These are phyloP conservation scores for Myriosclerotinia duriaeana DNA, from an alignment of 2,329 filamentous ascomycete genomes.

Conservation along the genomic window DNA sequence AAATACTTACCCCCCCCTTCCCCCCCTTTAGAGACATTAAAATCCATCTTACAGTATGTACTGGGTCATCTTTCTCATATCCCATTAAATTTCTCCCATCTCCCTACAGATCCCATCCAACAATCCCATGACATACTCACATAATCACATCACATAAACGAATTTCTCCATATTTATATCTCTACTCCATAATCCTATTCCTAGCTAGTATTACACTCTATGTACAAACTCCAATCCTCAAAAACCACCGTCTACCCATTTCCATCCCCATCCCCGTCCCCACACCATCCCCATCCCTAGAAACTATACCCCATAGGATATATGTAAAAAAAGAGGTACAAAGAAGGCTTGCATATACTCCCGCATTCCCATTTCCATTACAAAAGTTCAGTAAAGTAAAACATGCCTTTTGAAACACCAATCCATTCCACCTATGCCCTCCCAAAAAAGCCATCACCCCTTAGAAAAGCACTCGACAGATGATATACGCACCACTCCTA, in stretches of 20 bases:
- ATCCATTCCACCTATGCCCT: not conserved
- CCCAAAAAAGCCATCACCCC: not conserved
- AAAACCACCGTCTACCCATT: not conserved
- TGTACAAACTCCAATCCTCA: not conserved
- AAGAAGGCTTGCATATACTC: conserved; percentile 2
- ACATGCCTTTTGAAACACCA: not conserved
- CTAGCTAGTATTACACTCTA: conserved; percentile 10
- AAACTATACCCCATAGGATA: conserved; percentile 1
- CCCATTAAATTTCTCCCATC: too few relatives aligned
- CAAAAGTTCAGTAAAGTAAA: not conserved
- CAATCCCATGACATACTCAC: too few relatives aligned
- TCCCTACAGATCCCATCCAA: too few relatives aligned
- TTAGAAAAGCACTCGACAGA: not conserved
- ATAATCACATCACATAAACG: too few relatives aligned
- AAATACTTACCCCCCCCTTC: too few relatives aligned
- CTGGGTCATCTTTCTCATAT: too few relatives aligned
- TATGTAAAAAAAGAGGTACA: not conserved
- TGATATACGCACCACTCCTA: not conserved
- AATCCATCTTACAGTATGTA: too few relatives aligned
- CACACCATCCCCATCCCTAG: too few relatives aligned
- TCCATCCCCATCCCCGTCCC: not conserved
- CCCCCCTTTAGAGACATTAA: too few relatives aligned
- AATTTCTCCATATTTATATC: too few relatives aligned
- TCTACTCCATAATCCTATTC: not conserved
- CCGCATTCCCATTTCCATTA: not conserved